Percentiles rank a stretch among this genome's conserved stretches.
These are phyloP conservation scores for Sphenostylis stenocarpa DNA, from an alignment of 306 rosid species.

Conservation along the genomic window DNA sequence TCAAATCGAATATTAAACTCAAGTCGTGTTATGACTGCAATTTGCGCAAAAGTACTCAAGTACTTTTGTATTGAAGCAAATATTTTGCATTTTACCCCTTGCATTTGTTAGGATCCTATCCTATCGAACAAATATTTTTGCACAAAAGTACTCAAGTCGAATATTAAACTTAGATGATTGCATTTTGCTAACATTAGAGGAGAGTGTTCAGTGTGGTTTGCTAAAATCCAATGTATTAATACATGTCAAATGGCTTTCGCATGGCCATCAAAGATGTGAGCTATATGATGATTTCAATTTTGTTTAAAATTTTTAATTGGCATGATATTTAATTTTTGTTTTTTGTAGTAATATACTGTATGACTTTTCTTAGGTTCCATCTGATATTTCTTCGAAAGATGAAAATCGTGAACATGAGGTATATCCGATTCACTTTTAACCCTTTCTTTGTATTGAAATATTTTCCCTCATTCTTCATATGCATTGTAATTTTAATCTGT, in stretches of 20 bases:
- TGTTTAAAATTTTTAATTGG: conserved; percentile 21
- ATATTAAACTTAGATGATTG: neutral
- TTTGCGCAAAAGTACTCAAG: neutral
- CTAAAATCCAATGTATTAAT: neutral
- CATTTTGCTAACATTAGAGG: neutral
- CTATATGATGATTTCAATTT: neutral
- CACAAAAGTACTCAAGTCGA: neutral
- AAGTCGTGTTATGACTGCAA: conserved; percentile 1
- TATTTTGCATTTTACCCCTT: no score
- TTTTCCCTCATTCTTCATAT: neutral
- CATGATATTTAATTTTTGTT: neutral
- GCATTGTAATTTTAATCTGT: neutral
- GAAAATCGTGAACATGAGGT: conserved; percentile 57
- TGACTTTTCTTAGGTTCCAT: conserved; percentile 75
- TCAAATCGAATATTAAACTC: neutral
- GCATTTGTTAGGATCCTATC: no score
- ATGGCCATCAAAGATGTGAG: conserved; percentile 4
- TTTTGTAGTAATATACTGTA: conserved; percentile 3
- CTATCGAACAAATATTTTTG: neutral
- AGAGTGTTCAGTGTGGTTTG: neutral
- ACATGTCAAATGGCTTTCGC: neutral
- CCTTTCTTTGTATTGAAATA: neutral
- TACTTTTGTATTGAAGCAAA: no score
- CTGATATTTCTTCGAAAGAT: conserved; percentile 59
- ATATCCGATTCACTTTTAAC: conserved; percentile 16